Evolutionary conservation across 768 basidiomycete species (phyloP).

Genomic region (Lactarius tabidus): DNA sequence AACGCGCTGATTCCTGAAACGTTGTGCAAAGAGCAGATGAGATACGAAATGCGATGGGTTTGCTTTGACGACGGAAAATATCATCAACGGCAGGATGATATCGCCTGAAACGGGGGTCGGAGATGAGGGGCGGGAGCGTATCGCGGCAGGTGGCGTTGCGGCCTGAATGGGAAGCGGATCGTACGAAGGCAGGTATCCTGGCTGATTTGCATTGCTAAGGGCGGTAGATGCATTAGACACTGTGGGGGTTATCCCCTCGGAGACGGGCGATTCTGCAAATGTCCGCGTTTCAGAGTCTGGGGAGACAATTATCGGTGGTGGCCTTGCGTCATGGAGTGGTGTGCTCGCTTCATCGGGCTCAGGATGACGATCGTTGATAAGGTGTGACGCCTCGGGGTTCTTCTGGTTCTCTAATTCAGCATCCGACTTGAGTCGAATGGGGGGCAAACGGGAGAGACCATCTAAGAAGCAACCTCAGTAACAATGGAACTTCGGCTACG

Average conservation of each 20-base stretch:
- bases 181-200: neutral
- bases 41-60: constrained; percentile 82
- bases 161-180: neutral
- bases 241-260: neutral
- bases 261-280: constrained; percentile 13
- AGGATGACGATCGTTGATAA: constrained; percentile 14
- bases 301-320: constrained; percentile 29
- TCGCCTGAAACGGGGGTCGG: constrained; percentile 74
- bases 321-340: constrained; percentile 8
- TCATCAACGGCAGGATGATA: constrained; percentile 87
- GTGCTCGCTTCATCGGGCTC: constrained; percentile 16
- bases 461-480: constrained; percentile 40
- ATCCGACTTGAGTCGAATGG: constrained; percentile 68
- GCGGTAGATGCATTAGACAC: constrained; percentile 9
- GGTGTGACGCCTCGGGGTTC: constrained; percentile 29
- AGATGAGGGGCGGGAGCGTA: constrained; percentile 25
- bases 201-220: neutral
- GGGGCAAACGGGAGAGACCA: constrained; percentile 69
- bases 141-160: constrained; percentile 18
- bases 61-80: constrained; percentile 88
- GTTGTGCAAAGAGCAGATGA: constrained; percentile 60
- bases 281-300: constrained; percentile 24
- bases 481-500: neutral
- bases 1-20: constrained; percentile 51
- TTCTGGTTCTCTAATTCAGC: constrained; percentile 39